Evolutionary conservation across 495 filamentous ascomycete genomes (phyloP).

Genomic region (Sphaerosporella brunnea): DNA sequence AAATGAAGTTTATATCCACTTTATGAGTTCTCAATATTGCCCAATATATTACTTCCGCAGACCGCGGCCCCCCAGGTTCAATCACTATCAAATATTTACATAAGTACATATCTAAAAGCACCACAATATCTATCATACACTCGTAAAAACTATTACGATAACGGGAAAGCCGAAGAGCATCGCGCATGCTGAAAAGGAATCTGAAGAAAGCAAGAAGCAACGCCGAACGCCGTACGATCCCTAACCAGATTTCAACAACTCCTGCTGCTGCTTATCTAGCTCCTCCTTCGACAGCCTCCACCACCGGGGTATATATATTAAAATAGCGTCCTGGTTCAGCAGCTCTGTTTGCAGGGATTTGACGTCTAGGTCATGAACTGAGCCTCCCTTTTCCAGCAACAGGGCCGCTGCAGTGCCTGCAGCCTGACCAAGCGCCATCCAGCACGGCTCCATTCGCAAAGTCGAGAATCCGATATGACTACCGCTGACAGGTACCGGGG

Average conservation of each 20-base stretch:
- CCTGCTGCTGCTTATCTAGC: neutral
- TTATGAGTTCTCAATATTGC: too few species aligned
- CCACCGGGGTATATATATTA: neutral
- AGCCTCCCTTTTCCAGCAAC: neutral
- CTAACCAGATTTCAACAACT: neutral
- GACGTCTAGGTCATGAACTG: neutral
- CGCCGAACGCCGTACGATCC: neutral
- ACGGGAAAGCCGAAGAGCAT: too few species aligned
- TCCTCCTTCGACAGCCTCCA: neutral
- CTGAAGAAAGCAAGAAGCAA: neutral
- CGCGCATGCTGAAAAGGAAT: too few species aligned
- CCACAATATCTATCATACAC: too few species aligned
- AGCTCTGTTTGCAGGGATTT: neutral
- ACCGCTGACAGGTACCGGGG: constrained; percentile 3
- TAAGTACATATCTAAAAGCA: too few species aligned
- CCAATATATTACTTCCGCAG: too few species aligned
- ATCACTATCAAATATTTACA: too few species aligned
- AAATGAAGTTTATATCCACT: too few species aligned
- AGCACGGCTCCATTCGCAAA: constrained; percentile 7
- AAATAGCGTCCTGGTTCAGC: neutral
- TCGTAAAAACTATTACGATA: too few species aligned
- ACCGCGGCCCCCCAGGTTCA: too few species aligned
- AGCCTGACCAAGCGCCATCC: constrained; percentile 7
- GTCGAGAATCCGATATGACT: constrained; percentile 7
- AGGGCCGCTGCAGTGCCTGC: neutral